phyloP scores from a whole-genome alignment of 495 filamentous ascomycete species.

The Aspergillus hancockii region DNA sequence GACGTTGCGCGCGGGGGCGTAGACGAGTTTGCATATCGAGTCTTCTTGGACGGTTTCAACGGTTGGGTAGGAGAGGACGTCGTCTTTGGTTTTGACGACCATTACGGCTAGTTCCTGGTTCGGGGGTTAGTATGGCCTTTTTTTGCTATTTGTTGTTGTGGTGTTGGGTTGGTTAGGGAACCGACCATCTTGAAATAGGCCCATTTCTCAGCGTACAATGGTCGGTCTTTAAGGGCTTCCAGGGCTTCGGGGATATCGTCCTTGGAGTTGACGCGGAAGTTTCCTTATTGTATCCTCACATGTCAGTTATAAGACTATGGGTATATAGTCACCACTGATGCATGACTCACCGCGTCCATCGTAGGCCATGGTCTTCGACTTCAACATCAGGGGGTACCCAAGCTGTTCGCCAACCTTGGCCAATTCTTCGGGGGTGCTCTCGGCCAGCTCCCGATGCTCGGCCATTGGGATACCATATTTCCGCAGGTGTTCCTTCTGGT shows the following conservation, averaged over 20 bases:
- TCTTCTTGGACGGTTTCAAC: slow-evolving; percentile 96
- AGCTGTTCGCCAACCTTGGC: slow-evolving; percentile 62
- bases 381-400: slow-evolving; percentile 92
- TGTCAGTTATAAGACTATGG: background rate
- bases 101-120: slow-evolving; percentile 81
- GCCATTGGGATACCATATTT: slow-evolving; percentile 69
- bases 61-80: slow-evolving; percentile 76
- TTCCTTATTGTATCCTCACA: slow-evolving; percentile 48
- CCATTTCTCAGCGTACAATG: slow-evolving; percentile 91
- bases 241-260: slow-evolving; percentile 70
- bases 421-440: slow-evolving; percentile 57
- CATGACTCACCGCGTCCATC: slow-evolving; percentile 69
- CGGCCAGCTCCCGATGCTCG: slow-evolving; percentile 61
- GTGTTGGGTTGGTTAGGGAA: background rate
- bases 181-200: slow-evolving; percentile 70
- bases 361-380: slow-evolving; percentile 89
- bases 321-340: background rate
- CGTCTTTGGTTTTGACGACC: slow-evolving; percentile 87
- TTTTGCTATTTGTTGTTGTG: background rate
- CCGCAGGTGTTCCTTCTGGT: slow-evolving; percentile 81
- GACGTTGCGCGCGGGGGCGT: slow-evolving; percentile 78
- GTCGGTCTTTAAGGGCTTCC: slow-evolving; percentile 65
- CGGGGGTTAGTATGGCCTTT: slow-evolving; percentile 6
- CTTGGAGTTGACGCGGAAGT: slow-evolving; percentile 70
- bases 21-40: slow-evolving; percentile 92